Base-by-base conservation (phyloP, 495 filamentous ascomycete species). In the Penicillium longicatenatum region DNA sequence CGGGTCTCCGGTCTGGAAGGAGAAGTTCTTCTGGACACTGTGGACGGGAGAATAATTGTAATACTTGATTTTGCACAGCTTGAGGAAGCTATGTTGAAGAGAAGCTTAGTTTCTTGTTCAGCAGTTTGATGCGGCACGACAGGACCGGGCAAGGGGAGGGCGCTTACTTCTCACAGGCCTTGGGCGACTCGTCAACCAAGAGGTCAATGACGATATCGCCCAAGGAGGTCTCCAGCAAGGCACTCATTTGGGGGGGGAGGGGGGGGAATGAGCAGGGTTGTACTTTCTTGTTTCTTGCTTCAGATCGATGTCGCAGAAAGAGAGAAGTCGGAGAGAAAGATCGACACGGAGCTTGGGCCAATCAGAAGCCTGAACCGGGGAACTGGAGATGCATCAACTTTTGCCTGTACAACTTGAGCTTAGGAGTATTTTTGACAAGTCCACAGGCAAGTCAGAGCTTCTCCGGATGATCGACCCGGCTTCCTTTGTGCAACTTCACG, bases 61-160 rank as follows among this genome's bases (percentile, higher is more conserved):
- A 75, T 97, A 97, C 78, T 96, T 97, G 73, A 91, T 78, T 70
- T 96, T 96, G 84, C 93, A 97, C 64, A 97, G 89, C 84, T 97
- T 97, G 22, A 97, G 78, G 75, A 97, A 97, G 82, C 92, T 96
- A 79, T 41, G 70, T 50, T 14, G 50, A 20, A 68, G 62, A 50
- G 70, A 31, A 65, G 76, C 72, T 89, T 80, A 88, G 84, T 80
- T 73, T 69, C 66, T 54, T 59, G 26, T 79, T 72, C 71, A 75
- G 72, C 70, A 73, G 24, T 17, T 48, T n/a, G 16, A 48, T 30
- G 45, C 16, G 44, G 44, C 65, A 66, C 60, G 48, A 69, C 59
- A 67, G 47, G 21, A 55, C 45, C 41, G 55, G 39, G 14, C 10
- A 17, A 30, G 26, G 14, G 16, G 17, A 29, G 52, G 52, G 33